phyloP scores from a whole-genome alignment of 1,139 yeast species.

The Keqinozyma sinolaborantium region DNA sequence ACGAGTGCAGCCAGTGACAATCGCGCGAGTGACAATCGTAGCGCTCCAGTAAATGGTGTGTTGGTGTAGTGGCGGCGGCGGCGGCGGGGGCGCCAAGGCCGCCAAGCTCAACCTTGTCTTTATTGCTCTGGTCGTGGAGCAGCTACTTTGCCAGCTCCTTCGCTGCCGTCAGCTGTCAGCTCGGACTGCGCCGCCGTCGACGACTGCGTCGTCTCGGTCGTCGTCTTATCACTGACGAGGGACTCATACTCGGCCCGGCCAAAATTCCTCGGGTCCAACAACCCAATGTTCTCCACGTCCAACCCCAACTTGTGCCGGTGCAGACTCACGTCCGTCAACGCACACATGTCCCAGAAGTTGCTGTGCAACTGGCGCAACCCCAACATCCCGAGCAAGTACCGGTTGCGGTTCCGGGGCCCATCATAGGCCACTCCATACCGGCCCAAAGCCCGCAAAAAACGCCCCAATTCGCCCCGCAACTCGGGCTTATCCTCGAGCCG shows the following conservation, averaged over 20 bases:
- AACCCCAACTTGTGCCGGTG: slow-evolving; percentile 26
- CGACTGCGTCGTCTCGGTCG: slow-evolving; percentile 11
- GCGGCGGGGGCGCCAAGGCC: too few species aligned
- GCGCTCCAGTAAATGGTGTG: too few species aligned
- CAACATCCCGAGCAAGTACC: slow-evolving; percentile 16
- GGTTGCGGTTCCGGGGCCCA: slow-evolving; percentile 7
- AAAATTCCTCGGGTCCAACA: slow-evolving; percentile 40
- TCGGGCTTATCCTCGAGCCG: slow-evolving; percentile 28
- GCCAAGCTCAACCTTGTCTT: too few species aligned
- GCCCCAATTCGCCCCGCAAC: slow-evolving; percentile 25
- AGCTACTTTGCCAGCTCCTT: too few species aligned
- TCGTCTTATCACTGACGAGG: slow-evolving; percentile 24
- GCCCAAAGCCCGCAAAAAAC: slow-evolving; percentile 31
- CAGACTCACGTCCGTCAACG: slow-evolving; percentile 26
- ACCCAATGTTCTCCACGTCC: slow-evolving; percentile 27
- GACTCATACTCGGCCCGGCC: slow-evolving; percentile 19
- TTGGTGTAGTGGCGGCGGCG: too few species aligned
- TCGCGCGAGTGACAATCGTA: too few species aligned
- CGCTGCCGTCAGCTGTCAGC: neutral
- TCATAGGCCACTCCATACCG: slow-evolving; percentile 7
- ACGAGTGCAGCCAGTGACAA: too few species aligned
- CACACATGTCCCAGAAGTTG: slow-evolving; percentile 41
- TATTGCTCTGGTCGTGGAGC: too few species aligned
- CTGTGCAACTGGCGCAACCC: slow-evolving; percentile 28
- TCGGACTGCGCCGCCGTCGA: too few species aligned